Evolutionary conservation across 495 filamentous ascomycete species (phyloP).

Genomic region (Lophiotrema nucula): DNA sequence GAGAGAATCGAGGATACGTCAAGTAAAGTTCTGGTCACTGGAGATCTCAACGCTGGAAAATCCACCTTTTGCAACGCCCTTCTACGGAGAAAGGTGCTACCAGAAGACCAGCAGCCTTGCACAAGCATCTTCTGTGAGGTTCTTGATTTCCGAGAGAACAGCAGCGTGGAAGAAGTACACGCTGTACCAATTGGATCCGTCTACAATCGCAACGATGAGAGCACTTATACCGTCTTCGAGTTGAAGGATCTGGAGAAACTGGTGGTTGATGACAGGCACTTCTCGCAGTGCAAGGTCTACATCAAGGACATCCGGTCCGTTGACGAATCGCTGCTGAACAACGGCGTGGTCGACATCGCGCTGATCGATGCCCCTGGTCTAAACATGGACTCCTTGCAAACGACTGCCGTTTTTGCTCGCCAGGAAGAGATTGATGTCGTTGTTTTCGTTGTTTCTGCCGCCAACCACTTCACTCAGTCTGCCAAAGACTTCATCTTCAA

Average conservation of each 20-base stretch:
- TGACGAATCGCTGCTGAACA: slow-evolving; percentile 91
- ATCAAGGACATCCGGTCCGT: slow-evolving; percentile 87
- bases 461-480: slow-evolving; percentile 94
- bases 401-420: slow-evolving; percentile 91
- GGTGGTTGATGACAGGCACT: slow-evolving; percentile 80
- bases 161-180: slow-evolving; percentile 89
- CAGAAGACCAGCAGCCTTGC: slow-evolving; percentile 98
- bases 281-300: slow-evolving; percentile 95
- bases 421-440: slow-evolving; percentile 99
- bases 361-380: slow-evolving; percentile 95
- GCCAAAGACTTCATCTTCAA: slow-evolving; percentile 96
- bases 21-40: slow-evolving; percentile 96
- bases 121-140: slow-evolving; percentile 99
- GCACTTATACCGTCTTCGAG: slow-evolving; percentile 82
- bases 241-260: slow-evolving; percentile 80
- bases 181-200: slow-evolving; percentile 68
- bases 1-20: slow-evolving; percentile 96
- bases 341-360: slow-evolving; percentile 96
- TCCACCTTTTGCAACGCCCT: slow-evolving; percentile 98
- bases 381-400: slow-evolving; percentile 94
- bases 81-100: slow-evolving; percentile 84
- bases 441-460: slow-evolving; percentile 95
- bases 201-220: slow-evolving; percentile 89
- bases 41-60: slow-evolving; percentile 95
- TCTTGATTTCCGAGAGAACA: slow-evolving; percentile 85